Evolutionary conservation across 164 flowering plant species (phyloP).

Genomic region (Kalanchoe fedtschenkoi): DNA sequence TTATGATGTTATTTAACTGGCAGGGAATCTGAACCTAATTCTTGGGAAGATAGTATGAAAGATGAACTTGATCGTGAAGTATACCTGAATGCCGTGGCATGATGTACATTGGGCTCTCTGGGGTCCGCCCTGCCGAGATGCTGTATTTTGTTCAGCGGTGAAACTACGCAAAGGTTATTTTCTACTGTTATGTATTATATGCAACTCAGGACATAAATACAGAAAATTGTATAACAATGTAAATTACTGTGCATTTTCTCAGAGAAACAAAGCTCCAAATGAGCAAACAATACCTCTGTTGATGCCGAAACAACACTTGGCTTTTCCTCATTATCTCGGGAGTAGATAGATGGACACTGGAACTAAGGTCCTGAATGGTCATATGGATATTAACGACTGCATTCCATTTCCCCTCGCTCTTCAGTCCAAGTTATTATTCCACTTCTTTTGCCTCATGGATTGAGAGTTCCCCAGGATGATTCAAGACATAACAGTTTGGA

Average conservation of each 20-base stretch:
- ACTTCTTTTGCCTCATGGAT: slow-evolving; percentile 72
- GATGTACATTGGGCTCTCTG: slow-evolving; percentile 98
- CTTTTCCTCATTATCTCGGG: slow-evolving; percentile 93
- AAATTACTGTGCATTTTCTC: slow-evolving; percentile 13
- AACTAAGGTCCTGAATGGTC: slow-evolving; percentile 23
- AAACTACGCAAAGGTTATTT: slow-evolving; percentile 90
- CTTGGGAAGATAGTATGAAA: slow-evolving; percentile 95
- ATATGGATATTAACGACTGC: slow-evolving; percentile 30
- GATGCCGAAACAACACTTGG: slow-evolving; percentile 99
- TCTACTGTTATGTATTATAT: background rate
- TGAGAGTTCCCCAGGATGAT: slow-evolving; percentile 26
- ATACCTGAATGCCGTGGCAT: slow-evolving; percentile 99
- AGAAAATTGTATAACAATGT: background rate
- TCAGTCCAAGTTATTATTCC: slow-evolving; percentile 78
- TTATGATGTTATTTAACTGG: background rate
- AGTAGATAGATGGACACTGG: slow-evolving; percentile 34
- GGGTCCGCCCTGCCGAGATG: slow-evolving; percentile 99
- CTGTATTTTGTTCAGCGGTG: slow-evolving; percentile 98
- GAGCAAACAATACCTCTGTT: slow-evolving; percentile 90
- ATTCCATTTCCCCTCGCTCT: slow-evolving; percentile 61
- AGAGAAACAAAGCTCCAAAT: slow-evolving; percentile 96
- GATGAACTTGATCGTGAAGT: slow-evolving; percentile 88
- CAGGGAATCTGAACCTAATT: slow-evolving; percentile 98
- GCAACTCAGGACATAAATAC: background rate
- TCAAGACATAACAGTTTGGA: slow-evolving; percentile 30